Conservation (phyloP, 768 basidiomycete species). For the Mycena kentingensis region DNA sequence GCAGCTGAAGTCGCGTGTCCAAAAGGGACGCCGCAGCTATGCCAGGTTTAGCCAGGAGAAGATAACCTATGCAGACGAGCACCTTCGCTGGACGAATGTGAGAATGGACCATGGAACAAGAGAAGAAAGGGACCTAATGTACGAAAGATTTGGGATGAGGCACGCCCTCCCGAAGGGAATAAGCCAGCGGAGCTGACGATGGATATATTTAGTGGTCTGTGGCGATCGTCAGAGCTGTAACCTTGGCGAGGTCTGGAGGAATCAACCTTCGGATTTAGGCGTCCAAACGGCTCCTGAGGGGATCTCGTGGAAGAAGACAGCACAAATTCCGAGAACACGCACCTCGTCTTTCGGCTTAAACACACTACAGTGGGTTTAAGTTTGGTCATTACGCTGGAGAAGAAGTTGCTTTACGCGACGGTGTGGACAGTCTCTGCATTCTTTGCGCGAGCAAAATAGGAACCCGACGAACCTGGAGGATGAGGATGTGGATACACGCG, state of each 20-base stretch:
- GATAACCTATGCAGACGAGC: not conserved
- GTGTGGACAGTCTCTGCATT: conserved; percentile 68
- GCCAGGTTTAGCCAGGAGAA: not conserved
- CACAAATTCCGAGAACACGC: not conserved
- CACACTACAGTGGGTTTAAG: conserved; percentile 56
- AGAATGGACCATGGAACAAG: not conserved
- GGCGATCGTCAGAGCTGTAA: not conserved
- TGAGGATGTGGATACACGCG: not conserved
- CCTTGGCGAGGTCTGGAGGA: not conserved
- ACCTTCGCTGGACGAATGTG: conserved; percentile 12
- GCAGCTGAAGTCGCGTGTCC: conserved; percentile 68
- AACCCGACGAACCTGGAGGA: conserved; percentile 67
- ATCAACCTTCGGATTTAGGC: conserved; percentile 79
- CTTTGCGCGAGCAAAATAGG: conserved; percentile 88
- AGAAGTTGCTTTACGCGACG: conserved; percentile 63
- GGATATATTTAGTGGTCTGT: conserved; percentile 45
- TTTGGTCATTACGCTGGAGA: not conserved
- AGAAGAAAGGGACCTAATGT: not conserved
- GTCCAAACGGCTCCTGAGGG: conserved; percentile 78
- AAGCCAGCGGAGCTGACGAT: conserved; percentile 85
- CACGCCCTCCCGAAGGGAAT: conserved; percentile 90
- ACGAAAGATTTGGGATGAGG: conserved; percentile 76
- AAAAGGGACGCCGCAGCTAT: conserved; percentile 88
- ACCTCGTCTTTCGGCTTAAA: conserved; percentile 81
- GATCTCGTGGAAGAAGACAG: not conserved